Evolutionary conservation across 257 asterid species (phyloP), one percentile per base, ranked within the genome.

Genomic region (Solanum pinnatisectum): DNA sequence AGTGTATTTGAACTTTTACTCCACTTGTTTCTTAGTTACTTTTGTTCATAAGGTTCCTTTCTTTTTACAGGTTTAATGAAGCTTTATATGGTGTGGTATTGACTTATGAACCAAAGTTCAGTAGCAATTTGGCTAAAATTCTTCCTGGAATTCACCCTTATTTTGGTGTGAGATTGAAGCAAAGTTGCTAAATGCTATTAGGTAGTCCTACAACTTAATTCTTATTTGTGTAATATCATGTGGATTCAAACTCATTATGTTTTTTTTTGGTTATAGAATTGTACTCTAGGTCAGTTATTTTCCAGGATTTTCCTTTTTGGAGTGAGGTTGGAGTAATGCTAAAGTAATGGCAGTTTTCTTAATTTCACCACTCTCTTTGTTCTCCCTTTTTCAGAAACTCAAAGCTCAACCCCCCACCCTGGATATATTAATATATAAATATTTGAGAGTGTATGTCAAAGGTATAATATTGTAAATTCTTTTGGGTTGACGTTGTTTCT

Each of bases 71-170:
- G 93, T 96, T 93, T 85, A 93, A 49, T 87, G 98, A 96, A 88
- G 67, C 91, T 12, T 92, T 95, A 86, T 95, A 93, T 88, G 99
- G 99, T 30, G 97, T 97, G 35, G 93, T 96, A 13, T 88, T 97
- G 92, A 98, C 98, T 11, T 95, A 95, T 84, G 96, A 93, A 71
- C 94, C 95, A 1, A 90, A 82, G 5, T 49, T 89, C 32, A 87
- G 81, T 30, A 88, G 93, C 83, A 67, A 70, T 36, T 84, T 90
- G 90, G 99, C 95, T 22, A 94, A 89, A 91, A 88, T 96, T 89
- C 88, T 93, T 6, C 96, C 95, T 0, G 99, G 99, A 82, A 74
- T 92, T 86, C 92, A 90, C 42, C 98, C 98, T 11, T 92, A 90
- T 84, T 89, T 96, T 59, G 94, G 96, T 11, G 96, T 96, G 89